phyloP scores from a whole-genome alignment of 768 basidiomycete genomes.

The Macrolepiota dolichaula region DNA sequence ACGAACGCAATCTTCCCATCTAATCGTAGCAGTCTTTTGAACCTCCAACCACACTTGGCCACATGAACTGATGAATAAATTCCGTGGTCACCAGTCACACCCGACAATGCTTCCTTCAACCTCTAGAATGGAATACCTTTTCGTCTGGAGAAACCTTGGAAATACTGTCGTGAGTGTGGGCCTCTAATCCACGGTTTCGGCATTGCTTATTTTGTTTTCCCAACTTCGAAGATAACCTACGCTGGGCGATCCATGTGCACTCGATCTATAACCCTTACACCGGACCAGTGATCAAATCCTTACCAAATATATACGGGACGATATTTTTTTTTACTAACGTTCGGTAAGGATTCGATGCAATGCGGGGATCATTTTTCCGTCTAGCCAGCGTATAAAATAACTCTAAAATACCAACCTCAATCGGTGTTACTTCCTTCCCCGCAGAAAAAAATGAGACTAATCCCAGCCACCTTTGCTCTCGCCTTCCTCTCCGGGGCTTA shows the following conservation, averaged over 20 bases:
- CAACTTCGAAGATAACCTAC: not conserved
- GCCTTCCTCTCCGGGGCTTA: constrained; percentile 18
- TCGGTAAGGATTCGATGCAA: too few species aligned
- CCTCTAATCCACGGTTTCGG: not conserved
- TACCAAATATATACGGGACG: too few species aligned
- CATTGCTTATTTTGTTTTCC: not conserved
- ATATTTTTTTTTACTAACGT: too few species aligned
- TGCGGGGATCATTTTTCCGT: too few species aligned
- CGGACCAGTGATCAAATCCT: too few species aligned
- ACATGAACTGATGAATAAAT: not conserved
- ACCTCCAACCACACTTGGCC: not conserved
- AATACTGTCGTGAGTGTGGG: constrained; percentile 5
- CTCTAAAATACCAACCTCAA: too few species aligned
- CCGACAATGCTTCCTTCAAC: not conserved
- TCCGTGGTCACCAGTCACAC: not conserved
- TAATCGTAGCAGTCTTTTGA: not conserved
- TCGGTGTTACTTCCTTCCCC: not conserved
- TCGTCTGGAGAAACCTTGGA: constrained; percentile 5
- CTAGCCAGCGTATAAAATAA: not conserved
- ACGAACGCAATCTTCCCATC: not conserved
- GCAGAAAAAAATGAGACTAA: constrained; percentile 21
- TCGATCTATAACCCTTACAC: too few species aligned
- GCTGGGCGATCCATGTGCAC: not conserved
- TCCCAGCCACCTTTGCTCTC: constrained; percentile 19
- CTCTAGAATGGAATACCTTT: not conserved